Conservation (phyloP, 306 rosid species). For the Pterocarpus macrocarpus region DNA sequence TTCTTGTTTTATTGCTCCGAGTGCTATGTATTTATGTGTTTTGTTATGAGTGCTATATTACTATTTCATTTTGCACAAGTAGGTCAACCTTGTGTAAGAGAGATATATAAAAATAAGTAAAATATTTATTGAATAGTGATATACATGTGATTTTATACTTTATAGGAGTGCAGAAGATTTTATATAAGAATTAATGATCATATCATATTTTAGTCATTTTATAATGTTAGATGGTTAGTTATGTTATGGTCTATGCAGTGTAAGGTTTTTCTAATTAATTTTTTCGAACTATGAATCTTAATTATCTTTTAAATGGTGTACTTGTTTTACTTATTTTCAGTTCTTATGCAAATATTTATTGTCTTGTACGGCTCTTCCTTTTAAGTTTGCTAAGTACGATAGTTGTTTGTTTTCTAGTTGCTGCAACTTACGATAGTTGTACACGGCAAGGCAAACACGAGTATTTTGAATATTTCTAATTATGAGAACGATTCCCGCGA, state of each 20-base stretch:
- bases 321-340: no score
- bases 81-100: no score
- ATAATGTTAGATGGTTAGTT: no score
- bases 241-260: no score
- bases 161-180: no score
- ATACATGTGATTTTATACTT: no score
- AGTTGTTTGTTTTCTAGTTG: not conserved
- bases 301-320: not conserved
- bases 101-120: no score
- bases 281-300: not conserved
- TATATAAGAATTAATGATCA: no score
- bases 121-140: no score
- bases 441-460: not conserved
- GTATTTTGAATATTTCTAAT: not conserved
- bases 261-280: not conserved
- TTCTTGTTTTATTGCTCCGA: not conserved
- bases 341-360: not conserved
- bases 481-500: not conserved
- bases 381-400: not conserved
- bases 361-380: not conserved
- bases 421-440: not conserved
- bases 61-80: no score
- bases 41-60: no score
- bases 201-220: no score
- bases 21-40: not conserved